Evolutionary conservation across 139 green algal species (phyloP).

Genomic region (Coelastrella sp.): DNA sequence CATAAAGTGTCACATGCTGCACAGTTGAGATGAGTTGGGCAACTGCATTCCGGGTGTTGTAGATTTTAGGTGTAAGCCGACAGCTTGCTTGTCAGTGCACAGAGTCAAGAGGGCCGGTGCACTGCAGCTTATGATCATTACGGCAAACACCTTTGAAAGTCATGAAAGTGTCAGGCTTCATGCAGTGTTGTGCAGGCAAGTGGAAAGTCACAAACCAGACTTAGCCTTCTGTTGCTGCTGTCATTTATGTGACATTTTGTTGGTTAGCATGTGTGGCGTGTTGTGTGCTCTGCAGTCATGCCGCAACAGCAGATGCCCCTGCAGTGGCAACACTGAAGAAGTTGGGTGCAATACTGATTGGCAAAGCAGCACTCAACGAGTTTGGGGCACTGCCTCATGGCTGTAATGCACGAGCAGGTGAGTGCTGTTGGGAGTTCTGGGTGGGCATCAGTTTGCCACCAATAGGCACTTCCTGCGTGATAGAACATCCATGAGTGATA

Average conservation of each 20-base stretch:
- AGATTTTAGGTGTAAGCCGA: no score
- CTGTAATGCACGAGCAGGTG: slow-evolving; percentile 6
- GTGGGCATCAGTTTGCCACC: background rate
- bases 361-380: slow-evolving; percentile 85
- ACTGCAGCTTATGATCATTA: no score
- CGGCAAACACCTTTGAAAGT: no score
- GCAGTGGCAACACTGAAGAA: slow-evolving; percentile 62
- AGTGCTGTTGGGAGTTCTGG: background rate
- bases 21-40: no score
- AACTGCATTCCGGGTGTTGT: no score
- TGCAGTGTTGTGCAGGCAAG: no score
- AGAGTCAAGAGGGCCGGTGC: no score
- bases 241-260: background rate
- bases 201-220: background rate
- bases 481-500: background rate
- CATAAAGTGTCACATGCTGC: no score
- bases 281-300: slow-evolving; percentile 7
- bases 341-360: slow-evolving; percentile 78
- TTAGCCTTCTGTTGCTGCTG: background rate
- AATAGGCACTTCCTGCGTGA: no score
- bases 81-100: no score
- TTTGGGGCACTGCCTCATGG: slow-evolving; percentile 52
- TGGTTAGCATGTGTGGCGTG: background rate
- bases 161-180: no score
- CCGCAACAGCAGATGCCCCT: slow-evolving; percentile 46